Evolutionary conservation across 139 green algal genomes (phyloP).

Genomic region (Dunaliella primolecta): DNA sequence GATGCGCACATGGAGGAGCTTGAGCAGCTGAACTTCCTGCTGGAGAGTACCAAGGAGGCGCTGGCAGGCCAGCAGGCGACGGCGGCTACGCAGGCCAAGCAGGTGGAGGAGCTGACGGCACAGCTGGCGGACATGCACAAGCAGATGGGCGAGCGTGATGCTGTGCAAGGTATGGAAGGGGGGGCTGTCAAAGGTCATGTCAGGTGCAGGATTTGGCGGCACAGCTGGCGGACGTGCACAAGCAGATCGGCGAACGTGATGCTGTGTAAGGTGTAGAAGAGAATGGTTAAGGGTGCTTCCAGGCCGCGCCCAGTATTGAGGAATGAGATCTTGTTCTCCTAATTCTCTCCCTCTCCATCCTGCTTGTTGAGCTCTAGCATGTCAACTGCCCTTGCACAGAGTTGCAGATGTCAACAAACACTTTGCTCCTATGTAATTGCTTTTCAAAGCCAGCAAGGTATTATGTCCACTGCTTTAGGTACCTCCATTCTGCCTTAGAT

Average conservation of each 20-base stretch:
- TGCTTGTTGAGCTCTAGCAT: too few relatives aligned
- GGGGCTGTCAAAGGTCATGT: conserved; percentile 1
- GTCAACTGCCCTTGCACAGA: too few relatives aligned
- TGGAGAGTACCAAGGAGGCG: conserved; percentile 15
- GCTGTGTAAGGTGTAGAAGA: conserved; percentile 44
- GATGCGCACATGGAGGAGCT: conserved; percentile 28
- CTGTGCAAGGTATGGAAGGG: conserved; percentile 32
- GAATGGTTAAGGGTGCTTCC: too few relatives aligned
- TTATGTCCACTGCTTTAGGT: too few relatives aligned
- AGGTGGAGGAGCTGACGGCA: conserved; percentile 15
- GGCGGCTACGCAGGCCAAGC: conserved; percentile 7
- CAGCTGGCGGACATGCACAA: conserved; percentile 22
- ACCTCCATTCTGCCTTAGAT: too few relatives aligned
- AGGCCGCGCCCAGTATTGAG: too few relatives aligned
- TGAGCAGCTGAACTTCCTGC: conserved; percentile 17
- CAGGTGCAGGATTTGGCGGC: conserved; percentile 17
- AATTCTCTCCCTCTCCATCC: too few relatives aligned
- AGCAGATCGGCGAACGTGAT: conserved; percentile 32
- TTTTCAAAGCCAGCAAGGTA: too few relatives aligned
- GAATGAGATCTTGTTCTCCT: too few relatives aligned
- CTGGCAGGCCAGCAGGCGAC: conserved; percentile 14
- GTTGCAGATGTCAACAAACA: too few relatives aligned
- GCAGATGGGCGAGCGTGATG: conserved; percentile 31
- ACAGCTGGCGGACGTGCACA: conserved; percentile 15
- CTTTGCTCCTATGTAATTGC: too few relatives aligned